Conservation (phyloP, 352 stramenopile genomes). For the Phytophthora nicotianae region DNA sequence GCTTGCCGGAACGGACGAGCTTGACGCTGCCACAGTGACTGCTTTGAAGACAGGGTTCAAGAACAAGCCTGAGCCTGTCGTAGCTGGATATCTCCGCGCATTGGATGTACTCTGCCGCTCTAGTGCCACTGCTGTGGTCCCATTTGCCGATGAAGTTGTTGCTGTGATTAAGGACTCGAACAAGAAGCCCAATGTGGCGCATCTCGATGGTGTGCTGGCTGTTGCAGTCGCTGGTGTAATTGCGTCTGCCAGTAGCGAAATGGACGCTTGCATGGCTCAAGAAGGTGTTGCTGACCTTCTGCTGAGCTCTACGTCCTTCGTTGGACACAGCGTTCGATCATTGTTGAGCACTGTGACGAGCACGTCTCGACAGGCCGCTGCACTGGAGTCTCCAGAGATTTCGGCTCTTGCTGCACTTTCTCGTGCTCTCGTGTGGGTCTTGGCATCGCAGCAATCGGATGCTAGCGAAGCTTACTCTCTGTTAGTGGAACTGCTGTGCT, state of each 20-base stretch:
- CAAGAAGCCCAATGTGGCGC: conserved; percentile 78
- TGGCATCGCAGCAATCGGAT: conserved; percentile 66
- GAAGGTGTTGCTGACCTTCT: conserved; percentile 55
- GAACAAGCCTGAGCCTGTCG: conserved; percentile 75
- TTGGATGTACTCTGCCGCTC: conserved; percentile 54
- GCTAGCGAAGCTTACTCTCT: conserved; percentile 55
- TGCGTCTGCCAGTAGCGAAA: conserved; percentile 56
- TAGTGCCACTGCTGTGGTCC: conserved; percentile 29
- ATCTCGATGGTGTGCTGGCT: conserved; percentile 80
- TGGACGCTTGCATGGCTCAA: conserved; percentile 62
- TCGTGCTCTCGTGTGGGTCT: conserved; percentile 65
- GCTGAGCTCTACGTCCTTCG: conserved; percentile 54
- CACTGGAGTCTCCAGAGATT: conserved; percentile 55
- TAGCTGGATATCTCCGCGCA: conserved; percentile 67
- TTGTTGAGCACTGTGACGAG: conserved; percentile 42
- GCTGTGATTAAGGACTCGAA: conserved; percentile 62
- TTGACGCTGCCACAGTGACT: conserved; percentile 46
- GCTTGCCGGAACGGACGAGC: conserved; percentile 50
- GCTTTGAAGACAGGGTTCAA: conserved; percentile 62
- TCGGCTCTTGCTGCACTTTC: conserved; percentile 60
- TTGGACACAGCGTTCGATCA: conserved; percentile 47
- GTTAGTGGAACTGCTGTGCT: conserved; percentile 66
- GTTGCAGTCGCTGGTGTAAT: conserved; percentile 65
- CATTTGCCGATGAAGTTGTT: conserved; percentile 61
- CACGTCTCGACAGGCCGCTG: conserved; percentile 16